Conservation (phyloP, 345 rosid species). For the thale cress (Arabidopsis thaliana) region DNA sequence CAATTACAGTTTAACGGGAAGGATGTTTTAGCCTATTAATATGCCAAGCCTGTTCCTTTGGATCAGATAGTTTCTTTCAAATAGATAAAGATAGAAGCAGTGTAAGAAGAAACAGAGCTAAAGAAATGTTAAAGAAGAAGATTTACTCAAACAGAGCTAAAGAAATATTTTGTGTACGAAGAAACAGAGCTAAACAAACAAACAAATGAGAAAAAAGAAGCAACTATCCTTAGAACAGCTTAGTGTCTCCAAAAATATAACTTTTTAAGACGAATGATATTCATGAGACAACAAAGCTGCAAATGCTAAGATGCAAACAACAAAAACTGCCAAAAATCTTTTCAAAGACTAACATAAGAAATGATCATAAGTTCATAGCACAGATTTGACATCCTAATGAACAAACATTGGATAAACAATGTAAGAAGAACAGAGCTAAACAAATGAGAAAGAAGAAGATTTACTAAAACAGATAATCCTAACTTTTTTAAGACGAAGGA, state of each 20-base stretch:
- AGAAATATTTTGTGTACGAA: too few relatives aligned
- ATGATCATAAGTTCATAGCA: not conserved
- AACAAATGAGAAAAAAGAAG: too few relatives aligned
- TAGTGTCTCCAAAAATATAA: constrained; percentile 9
- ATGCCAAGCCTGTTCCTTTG: constrained; percentile 20
- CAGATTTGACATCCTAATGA: constrained; percentile 4
- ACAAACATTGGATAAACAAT: not conserved
- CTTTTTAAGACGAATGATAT: not conserved
- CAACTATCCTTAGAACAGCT: not conserved
- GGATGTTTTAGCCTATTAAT: constrained; percentile 2
- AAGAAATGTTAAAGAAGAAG: not conserved
- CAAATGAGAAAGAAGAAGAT: too few relatives aligned
- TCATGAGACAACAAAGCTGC: not conserved
- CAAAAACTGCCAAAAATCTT: too few relatives aligned
- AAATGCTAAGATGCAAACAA: not conserved
- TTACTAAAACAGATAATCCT: too few relatives aligned
- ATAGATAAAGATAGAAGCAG: not conserved
- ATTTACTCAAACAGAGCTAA: not conserved
- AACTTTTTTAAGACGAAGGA: not conserved
- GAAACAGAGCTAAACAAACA: too few relatives aligned
- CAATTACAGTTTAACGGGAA: not conserved
- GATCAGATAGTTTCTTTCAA: not conserved
- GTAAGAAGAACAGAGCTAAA: too few relatives aligned
- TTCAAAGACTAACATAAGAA: not conserved
- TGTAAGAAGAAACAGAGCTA: not conserved